A percentile compares a stretch with the other conserved stretches of the same genome.
Evolutionary conservation across 2,329 filamentous ascomycete genomes (phyloP).

Genomic region (Colletotrichum coccodes): DNA sequence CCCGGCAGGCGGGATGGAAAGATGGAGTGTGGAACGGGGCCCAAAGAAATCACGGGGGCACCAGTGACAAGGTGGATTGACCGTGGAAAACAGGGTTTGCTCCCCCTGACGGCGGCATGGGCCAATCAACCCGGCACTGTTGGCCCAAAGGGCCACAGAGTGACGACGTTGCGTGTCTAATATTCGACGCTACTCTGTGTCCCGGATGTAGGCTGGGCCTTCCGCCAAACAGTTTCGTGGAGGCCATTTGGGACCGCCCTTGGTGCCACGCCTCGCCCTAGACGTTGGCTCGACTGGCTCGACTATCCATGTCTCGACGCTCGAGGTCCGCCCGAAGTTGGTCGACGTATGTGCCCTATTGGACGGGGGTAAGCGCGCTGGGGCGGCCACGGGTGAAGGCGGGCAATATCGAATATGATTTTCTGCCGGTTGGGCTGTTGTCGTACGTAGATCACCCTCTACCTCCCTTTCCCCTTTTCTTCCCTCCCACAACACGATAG

Average conservation of each 20-base stretch:
- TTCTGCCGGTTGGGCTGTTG: constrained; percentile 32
- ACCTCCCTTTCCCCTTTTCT: constrained; percentile 15
- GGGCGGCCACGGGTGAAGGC: constrained; percentile 28
- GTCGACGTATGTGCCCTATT: constrained; percentile 27
- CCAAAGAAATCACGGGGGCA: constrained; percentile 10
- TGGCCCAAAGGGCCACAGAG: not conserved
- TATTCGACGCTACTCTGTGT: constrained; percentile 10
- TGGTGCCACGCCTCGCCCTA: constrained; percentile 24
- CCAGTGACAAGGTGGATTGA: not conserved
- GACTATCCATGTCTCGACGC: constrained; percentile 15
- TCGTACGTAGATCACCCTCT: constrained; percentile 8
- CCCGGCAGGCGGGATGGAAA: constrained; percentile 14
- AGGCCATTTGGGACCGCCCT: constrained; percentile 8
- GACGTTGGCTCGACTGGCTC: constrained; percentile 7
- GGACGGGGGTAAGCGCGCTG: constrained; percentile 28
- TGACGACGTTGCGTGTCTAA: constrained; percentile 24
- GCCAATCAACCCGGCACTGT: constrained; percentile 13
- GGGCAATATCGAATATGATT: constrained; percentile 30
- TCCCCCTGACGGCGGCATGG: constrained; percentile 11
- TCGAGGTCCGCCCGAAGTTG: constrained; percentile 2
- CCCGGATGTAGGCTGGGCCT: constrained; percentile 8
- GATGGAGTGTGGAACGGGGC: constrained; percentile 11
- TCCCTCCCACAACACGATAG: constrained; percentile 23
- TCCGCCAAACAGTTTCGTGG: constrained; percentile 21
- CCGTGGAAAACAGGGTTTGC: constrained; percentile 16